A percentile compares a stretch with the other conserved stretches of the same genome.
Conservation (phyloP, 2,329 filamentous ascomycete genomes). For the Exophiala calicioides region DNA sequence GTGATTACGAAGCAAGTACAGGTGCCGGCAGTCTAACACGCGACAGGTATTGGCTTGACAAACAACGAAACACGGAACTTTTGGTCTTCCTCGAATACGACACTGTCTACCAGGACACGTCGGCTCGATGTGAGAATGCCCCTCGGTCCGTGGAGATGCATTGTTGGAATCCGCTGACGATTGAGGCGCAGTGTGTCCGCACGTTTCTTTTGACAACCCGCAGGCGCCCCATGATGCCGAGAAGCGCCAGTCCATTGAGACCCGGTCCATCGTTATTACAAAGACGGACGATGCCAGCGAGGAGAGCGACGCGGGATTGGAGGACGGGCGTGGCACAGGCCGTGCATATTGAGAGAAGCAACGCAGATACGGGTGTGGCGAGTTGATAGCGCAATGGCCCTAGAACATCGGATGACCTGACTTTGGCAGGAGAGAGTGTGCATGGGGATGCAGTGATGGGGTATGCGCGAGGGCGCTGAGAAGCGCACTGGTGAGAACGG, state of each 20-base stretch:
- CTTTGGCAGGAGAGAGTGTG: too few relatives aligned
- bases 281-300: constrained; percentile 2
- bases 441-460: too few relatives aligned
- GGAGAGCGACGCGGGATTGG: too few relatives aligned
- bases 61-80: constrained; percentile 29
- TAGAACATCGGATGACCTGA: too few relatives aligned
- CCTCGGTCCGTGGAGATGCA: too few relatives aligned
- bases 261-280: constrained; percentile 14
- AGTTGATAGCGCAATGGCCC: too few relatives aligned
- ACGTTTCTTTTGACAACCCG: constrained; percentile 16
- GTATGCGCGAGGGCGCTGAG: too few relatives aligned
- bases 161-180: too few relatives aligned
- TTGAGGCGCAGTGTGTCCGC: constrained; percentile 12
- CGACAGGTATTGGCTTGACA: constrained; percentile 31
- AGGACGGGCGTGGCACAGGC: constrained; percentile 1
- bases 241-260: constrained; percentile 9
- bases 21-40: too few relatives aligned
- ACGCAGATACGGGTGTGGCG: too few relatives aligned
- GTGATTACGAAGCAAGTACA: background rate
- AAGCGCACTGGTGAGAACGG: too few relatives aligned
- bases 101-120: background rate
- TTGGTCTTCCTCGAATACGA: constrained; percentile 26
- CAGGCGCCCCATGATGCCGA: background rate
- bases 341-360: background rate
- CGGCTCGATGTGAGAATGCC: constrained; percentile 8